Base-by-base conservation (phyloP, 106 monocot species). In the Acorus calamus region DNA sequence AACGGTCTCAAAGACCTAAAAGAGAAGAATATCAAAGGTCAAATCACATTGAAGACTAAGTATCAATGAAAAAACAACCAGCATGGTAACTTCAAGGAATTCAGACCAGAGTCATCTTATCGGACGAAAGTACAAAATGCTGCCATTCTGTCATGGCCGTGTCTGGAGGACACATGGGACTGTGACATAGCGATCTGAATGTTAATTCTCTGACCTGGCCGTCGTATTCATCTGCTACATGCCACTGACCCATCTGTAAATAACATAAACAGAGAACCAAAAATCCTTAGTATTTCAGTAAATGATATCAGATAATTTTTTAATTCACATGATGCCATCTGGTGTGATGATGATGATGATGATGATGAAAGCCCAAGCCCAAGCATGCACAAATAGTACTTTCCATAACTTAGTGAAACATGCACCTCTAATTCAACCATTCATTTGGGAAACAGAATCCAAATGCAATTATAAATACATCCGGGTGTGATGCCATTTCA, bases 141-240 rank as follows among this genome's bases (percentile, higher is more conserved):
- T 96, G 96, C 86, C 87, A 96, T 59, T 96, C 96, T 7, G 96
- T 96, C 84, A 96, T 85, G 46, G 91, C 90, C 46, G 91, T 87
- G 70, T 96, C 84, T 68, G 96, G 91, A 49, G 96, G 96, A 63
- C 96, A 96, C 96, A 96, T 91, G 10, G 96, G 96, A 71, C 87
- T 96, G 67, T 85, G 84, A 42, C 96, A 96, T 50, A 96, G 53
- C 54, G 96, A 91, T 79, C 91, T 84, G 57, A 84, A 96, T 2
- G 81, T 91, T 69, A 96, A 74, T 74, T 96, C 91, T 76, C 96
- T 82, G 12, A 96, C 96, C 45, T 87, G 90, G 14, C 96, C 96
- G 64, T 85, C 85, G 70, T 91, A 96, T 49, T 96, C 91, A 73
- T 96, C 91, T 50, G 96, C 87, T 28, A 62, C 83, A 68, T 91